Evolutionary conservation across 768 basidiomycete species (phyloP), one percentile per base, ranked within the genome.

Genomic region (Collybia sordida): DNA sequence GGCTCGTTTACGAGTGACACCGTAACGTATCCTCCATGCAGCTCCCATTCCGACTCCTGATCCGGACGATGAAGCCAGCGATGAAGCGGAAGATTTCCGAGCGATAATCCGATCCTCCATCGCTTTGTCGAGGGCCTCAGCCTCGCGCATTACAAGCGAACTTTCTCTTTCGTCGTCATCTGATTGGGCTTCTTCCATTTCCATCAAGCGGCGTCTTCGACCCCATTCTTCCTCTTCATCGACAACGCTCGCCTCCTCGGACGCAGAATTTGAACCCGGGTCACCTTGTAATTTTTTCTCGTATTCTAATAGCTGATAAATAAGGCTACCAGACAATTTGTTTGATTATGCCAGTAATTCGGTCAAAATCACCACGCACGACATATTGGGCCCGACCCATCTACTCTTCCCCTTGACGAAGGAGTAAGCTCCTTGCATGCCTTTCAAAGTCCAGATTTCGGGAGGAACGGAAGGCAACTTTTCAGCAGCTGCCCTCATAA

Each of bases 311-410:
- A 96, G 76, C 71, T 95, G 93, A 77, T 94, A 94, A 71, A 95
- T 93, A 65, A 95, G 83, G 50, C 92, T 93, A 59, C 57, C 51
- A 57, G 42, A 57, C 50, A 51, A 47, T 51, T 57, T 55, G 50
- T 52, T 35, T 56, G 41, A 58, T 53, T 51, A 63, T 45, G 47
- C 5, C 27, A 15, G 42, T 49, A 47, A 40, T 45, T 40, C 42
- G 54, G 45, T 43, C 40, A 53, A 59, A 50, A 60, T 28, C 14
- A 47, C 39, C 31, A 85, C 91, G 69, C 73, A 93, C 89, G 90
- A 93, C 85, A 96, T 95, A 68, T 96, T 96, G 47, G 93, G 93
- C 17, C 93, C 90, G 50, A 92, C 81, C 74, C 86, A 87, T 67
- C 81, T 84, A 65, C 88, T 91, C 73, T 90, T 93, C 62, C 86